A percentile compares a stretch with the other conserved stretches of the same genome.
Evolutionary conservation across 495 filamentous ascomycete genomes (phyloP).

Genomic region (Penicillium chermesinum): DNA sequence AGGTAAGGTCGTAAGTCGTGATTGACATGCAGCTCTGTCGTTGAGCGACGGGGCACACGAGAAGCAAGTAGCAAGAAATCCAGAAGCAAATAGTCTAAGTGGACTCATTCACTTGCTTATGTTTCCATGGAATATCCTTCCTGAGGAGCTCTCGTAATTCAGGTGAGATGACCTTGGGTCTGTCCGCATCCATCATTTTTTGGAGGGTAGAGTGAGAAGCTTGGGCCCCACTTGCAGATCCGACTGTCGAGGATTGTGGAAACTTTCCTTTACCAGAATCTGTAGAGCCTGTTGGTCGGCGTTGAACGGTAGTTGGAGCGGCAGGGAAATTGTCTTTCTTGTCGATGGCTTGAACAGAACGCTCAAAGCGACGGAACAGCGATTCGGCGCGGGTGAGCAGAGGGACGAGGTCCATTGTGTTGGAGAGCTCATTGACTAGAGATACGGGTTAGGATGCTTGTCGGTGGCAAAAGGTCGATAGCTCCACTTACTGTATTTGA

Average conservation of each 20-base stretch:
- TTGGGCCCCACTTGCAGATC: conserved; percentile 23
- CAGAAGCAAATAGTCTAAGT: neutral
- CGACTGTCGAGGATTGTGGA: conserved; percentile 21
- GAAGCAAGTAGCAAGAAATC: too few relatives aligned
- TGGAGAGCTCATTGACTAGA: conserved; percentile 83
- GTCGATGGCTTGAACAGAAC: conserved; percentile 82
- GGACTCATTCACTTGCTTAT: conserved; percentile 8
- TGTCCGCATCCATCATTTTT: conserved; percentile 22
- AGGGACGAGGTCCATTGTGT: conserved; percentile 81
- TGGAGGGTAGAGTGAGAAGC: conserved; percentile 16
- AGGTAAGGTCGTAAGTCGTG: neutral
- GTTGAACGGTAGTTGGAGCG: conserved; percentile 51
- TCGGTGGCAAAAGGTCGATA: neutral
- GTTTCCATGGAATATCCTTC: conserved; percentile 53
- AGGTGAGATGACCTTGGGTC: conserved; percentile 67
- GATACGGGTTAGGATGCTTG: neutral
- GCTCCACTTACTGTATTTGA: conserved; percentile 77
- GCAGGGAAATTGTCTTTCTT: conserved; percentile 77
- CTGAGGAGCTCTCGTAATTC: conserved; percentile 74
- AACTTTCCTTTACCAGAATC: conserved; percentile 31
- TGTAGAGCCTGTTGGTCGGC: conserved; percentile 27
- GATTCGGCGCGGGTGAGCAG: conserved; percentile 83
- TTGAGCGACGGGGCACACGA: neutral
- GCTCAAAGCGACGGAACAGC: conserved; percentile 81
- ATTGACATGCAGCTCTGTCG: neutral